phyloP scores from a whole-genome alignment of 768 basidiomycete species.

The Lentinula raphanica region DNA sequence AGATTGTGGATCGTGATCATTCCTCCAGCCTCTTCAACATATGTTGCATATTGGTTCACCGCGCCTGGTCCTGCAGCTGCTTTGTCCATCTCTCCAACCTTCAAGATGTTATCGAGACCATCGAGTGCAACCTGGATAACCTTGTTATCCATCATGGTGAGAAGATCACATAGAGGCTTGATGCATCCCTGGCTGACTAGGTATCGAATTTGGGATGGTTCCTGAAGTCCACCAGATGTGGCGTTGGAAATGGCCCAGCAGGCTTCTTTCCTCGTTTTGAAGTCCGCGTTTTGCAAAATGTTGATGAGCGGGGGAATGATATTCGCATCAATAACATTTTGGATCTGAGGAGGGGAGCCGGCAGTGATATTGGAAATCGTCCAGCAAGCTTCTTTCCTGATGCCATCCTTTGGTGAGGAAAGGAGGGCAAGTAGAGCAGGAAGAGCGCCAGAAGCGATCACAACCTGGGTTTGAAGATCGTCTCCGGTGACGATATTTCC shows the following conservation, averaged over 20 bases:
- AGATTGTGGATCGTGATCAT: conserved; percentile 99
- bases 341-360: conserved; percentile 94
- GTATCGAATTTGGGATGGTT: conserved; percentile 95
- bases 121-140: conserved; percentile 98
- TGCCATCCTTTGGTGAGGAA: conserved; percentile 96
- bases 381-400: conserved; percentile 99
- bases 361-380: conserved; percentile 99
- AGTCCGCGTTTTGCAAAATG: conserved; percentile 95
- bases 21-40: conserved; percentile 95
- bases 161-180: conserved; percentile 94
- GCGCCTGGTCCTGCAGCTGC: conserved; percentile 74
- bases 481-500: conserved; percentile 99
- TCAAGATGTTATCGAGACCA: conserved; percentile 96
- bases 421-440: conserved; percentile 90
- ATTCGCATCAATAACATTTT: conserved; percentile 95
- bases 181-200: conserved; percentile 97
- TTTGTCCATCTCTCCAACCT: conserved; percentile 95
- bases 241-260: conserved; percentile 99
- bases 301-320: conserved; percentile 98
- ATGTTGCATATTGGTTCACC: conserved; percentile 89
- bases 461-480: conserved; percentile 98
- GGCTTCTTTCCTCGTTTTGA: conserved; percentile 99
- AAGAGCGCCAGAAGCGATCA: conserved; percentile 96
- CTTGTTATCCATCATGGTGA: conserved; percentile 99
- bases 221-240: conserved; percentile 94